Conservation (phyloP, 257 asterid species). For the Leonotis leonurus region DNA sequence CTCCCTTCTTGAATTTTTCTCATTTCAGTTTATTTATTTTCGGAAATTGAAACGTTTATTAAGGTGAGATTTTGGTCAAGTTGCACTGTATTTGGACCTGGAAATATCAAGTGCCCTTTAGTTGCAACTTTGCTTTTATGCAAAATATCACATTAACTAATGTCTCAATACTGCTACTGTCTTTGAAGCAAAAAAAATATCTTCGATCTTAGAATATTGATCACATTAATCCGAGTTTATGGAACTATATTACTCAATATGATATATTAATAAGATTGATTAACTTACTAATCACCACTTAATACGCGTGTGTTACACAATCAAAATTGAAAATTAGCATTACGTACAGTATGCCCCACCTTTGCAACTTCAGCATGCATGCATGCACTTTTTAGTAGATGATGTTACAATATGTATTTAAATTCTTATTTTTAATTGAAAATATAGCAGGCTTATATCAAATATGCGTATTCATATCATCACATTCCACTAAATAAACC, state of each 20-base stretch:
- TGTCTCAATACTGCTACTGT: not conserved
- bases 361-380: not conserved
- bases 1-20: too few relatives aligned
- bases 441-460: conserved; percentile 16
- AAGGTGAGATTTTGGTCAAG: not conserved
- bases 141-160: not conserved
- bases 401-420: not conserved
- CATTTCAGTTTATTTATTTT: not conserved
- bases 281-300: not conserved
- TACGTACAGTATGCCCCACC: not conserved
- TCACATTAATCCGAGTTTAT: not conserved
- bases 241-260: too few relatives aligned
- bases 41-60: too few relatives aligned
- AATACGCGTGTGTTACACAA: not conserved
- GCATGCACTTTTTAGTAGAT: not conserved
- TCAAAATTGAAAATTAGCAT: not conserved
- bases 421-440: not conserved
- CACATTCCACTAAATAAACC: conserved; percentile 26
- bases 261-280: not conserved
- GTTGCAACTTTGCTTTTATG: not conserved
- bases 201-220: not conserved
- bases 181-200: not conserved
- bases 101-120: too few relatives aligned
- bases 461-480: conserved; percentile 30
- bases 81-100: conserved; percentile 14